Conservation (phyloP, 1,139 yeast species). For the Taphrina populina region DNA sequence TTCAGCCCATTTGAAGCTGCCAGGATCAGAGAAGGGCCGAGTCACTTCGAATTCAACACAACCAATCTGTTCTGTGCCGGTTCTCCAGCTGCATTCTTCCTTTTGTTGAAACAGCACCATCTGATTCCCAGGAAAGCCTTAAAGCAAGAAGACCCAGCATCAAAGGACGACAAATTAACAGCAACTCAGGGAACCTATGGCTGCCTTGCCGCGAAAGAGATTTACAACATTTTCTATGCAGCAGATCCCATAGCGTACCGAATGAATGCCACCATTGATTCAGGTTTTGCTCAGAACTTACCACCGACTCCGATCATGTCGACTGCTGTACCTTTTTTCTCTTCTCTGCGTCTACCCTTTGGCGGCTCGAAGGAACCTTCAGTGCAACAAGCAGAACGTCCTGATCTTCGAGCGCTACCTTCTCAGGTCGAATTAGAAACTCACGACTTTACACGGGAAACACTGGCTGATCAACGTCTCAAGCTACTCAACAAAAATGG, state of each 20-base stretch:
- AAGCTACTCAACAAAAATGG: constrained; percentile 48
- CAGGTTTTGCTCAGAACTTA: constrained; percentile 41
- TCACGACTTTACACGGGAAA: constrained; percentile 42
- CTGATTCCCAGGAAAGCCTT: constrained; percentile 38
- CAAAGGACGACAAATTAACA: constrained; percentile 18
- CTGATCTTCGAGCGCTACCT: constrained; percentile 9
- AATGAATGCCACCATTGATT: constrained; percentile 48
- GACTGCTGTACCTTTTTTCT: constrained; percentile 16
- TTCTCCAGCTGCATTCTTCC: constrained; percentile 83
- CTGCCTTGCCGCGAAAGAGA: constrained; percentile 47
- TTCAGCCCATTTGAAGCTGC: constrained; percentile 1
- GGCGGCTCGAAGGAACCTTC: not conserved
- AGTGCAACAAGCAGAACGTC: not conserved
- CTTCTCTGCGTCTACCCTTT: constrained; percentile 21
- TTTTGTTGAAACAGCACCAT: constrained; percentile 41
- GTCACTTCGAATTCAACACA: constrained; percentile 60
- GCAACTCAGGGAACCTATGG: constrained; percentile 43
- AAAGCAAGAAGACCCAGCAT: not conserved
- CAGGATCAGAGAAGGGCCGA: constrained; percentile 34
- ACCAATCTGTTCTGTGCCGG: constrained; percentile 79
- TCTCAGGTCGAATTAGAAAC: constrained; percentile 43
- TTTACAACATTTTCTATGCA: constrained; percentile 48
- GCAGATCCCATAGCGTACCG: constrained; percentile 49
- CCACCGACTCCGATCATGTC: constrained; percentile 43
- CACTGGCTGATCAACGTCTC: constrained; percentile 43